A percentile compares a stretch with the other conserved stretches of the same genome.
Evolutionary conservation across 768 basidiomycete species (phyloP).

Genomic region (Leucocoprinus sp.): DNA sequence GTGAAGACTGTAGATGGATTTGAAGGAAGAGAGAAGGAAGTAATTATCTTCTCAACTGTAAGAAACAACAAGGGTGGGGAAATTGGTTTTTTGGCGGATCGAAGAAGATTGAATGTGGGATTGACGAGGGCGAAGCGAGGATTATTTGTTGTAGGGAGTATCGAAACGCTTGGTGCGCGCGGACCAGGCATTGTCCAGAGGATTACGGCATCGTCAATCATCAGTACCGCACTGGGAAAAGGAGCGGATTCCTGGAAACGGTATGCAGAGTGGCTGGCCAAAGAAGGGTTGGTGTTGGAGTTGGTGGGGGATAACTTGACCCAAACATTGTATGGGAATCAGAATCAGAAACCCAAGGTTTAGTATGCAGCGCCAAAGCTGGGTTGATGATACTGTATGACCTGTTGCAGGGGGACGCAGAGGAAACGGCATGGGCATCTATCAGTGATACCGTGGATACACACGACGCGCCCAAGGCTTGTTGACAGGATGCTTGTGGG

Average conservation of each 20-base stretch:
- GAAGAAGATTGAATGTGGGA: constrained; percentile 82
- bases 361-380: constrained; percentile 2
- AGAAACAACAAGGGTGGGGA: constrained; percentile 69
- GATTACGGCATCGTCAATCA: not conserved
- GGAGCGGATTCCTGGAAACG: constrained; percentile 52
- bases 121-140: constrained; percentile 83
- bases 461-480: constrained; percentile 1
- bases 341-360: constrained; percentile 14
- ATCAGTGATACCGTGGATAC: not conserved
- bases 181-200: constrained; percentile 27
- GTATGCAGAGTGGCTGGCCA: constrained; percentile 48
- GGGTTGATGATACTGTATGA: not conserved
- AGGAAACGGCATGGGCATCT: too few relatives aligned
- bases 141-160: constrained; percentile 72
- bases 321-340: constrained; percentile 33
- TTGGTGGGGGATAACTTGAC: constrained; percentile 36
- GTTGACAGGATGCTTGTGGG: constrained; percentile 2
- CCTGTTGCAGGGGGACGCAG: too few relatives aligned
- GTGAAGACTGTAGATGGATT: constrained; percentile 94
- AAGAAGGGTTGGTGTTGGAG: constrained; percentile 43
- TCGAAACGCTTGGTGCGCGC: constrained; percentile 36
- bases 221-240: constrained; percentile 19
- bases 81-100: constrained; percentile 87
- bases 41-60: constrained; percentile 88
- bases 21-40: constrained; percentile 88